Base-by-base conservation (phyloP, 164 flowering plant genomes). In the Kingdonia uniflora region DNA sequence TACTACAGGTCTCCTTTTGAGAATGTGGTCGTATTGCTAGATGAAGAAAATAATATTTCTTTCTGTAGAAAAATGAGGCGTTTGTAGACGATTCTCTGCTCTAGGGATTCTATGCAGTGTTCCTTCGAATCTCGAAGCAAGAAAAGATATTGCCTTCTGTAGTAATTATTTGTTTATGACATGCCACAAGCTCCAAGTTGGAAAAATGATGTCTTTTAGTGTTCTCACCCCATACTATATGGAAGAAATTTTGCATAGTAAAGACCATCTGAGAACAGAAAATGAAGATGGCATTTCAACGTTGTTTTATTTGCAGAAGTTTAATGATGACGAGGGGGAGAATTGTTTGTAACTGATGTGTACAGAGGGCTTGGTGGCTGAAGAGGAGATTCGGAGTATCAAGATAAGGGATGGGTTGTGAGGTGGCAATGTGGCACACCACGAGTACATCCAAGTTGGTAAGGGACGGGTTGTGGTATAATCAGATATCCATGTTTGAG, bases 371-470 rank as follows among this genome's bases (percentile, higher is more conserved):
- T 55, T 88, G 89, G 70, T 60, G 50, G 57, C 77, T 54, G 95
- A 81, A 1, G 54, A 67, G 15, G 96, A 92, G 6, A 66, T 88
- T 2, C 87, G 87, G 94, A 62, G 56, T 1, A 53, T 39, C 0
- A 82, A 74, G 71, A 24, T 74, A 35, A 73, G 79, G 68, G 95
- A 88, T 38, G 54, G 94, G 2, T 64, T 92, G 23, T 73, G 99
- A 49, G 87, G 95, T 44, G 99, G 99, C 39, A 92, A 86, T 69
- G 96, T 88, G 52, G 86, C 99, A 2, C 99, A 92, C 64, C 99
- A 92, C 69, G 99, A 92, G 56, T 92, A 92, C 61, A 81, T 92
- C 21, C 99, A 92, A 64, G 97, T 92, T 20, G 99, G 95, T 1
- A 92, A 92, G 68, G 99, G 99, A 60, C 72, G 95, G 62, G 95